phyloP scores from a whole-genome alignment of 169 alveolate species.

The Plasmodium gallinaceum region DNA sequence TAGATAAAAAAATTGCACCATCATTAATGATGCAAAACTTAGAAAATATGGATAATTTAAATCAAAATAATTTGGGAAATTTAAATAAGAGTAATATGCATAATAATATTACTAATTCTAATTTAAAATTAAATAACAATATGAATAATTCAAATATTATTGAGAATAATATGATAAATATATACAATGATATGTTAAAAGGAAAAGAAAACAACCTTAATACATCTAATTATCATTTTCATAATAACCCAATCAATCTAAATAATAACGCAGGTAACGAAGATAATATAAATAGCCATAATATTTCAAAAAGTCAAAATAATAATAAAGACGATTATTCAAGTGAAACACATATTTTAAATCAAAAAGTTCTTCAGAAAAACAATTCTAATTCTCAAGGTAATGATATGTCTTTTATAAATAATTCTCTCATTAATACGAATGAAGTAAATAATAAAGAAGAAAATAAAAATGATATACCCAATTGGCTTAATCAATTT shows the following conservation, averaged over 20 bases:
- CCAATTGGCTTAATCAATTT: conserved; percentile 74
- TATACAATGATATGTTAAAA: not conserved
- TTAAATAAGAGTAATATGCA: not conserved
- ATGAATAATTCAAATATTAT: not conserved
- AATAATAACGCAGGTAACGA: not conserved
- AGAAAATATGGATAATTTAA: not conserved
- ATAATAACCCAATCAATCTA: not conserved
- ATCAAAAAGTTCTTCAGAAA: conserved; percentile 5
- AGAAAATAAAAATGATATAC: conserved; percentile 60
- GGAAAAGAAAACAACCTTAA: not conserved
- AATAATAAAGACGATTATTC: not conserved
- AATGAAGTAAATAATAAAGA: conserved; percentile 24
- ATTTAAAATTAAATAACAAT: conserved; percentile 1
- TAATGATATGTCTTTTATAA: not conserved
- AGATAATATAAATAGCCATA: not conserved
- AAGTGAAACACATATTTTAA: not conserved
- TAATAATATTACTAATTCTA: conserved; percentile 5
- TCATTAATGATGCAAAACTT: not conserved
- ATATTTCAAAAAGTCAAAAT: not conserved
- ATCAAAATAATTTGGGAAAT: not conserved
- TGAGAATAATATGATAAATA: not conserved
- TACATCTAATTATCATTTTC: not conserved
- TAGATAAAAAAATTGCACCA: conserved; percentile 18
- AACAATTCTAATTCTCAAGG: not conserved
- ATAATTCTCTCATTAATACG: conserved; percentile 10